These are phyloP conservation scores for Gynandropsis gynandra DNA, from an alignment of 345 rosid genomes.

Conservation along the genomic window DNA sequence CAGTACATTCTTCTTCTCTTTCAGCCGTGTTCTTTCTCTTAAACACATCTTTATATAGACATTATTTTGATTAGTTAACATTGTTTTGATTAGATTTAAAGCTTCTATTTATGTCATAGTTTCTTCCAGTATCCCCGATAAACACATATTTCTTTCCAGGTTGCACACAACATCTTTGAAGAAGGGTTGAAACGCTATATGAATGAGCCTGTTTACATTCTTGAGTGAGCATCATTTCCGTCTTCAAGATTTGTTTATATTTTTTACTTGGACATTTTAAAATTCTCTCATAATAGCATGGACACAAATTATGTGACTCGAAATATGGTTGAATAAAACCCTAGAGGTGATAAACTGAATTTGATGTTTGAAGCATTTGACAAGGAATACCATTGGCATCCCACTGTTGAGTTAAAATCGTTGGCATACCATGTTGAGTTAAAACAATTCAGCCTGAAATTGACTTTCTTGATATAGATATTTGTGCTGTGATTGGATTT, in stretches of 20 bases:
- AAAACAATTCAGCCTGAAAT: too few relatives aligned
- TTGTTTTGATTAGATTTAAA: neutral
- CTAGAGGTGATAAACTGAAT: too few relatives aligned
- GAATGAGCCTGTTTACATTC: slow-evolving; percentile 88
- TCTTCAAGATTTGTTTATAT: slow-evolving; percentile 8
- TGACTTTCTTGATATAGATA: too few relatives aligned
- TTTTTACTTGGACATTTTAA: slow-evolving; percentile 4
- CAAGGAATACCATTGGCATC: too few relatives aligned
- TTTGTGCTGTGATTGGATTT: neutral
- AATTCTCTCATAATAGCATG: neutral
- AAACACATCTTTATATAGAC: neutral
- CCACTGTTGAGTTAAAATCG: too few relatives aligned
- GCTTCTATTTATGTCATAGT: slow-evolving; percentile 11
- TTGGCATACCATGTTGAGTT: too few relatives aligned
- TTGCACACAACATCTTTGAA: slow-evolving; percentile 87
- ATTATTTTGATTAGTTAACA: neutral
- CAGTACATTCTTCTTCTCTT: too few relatives aligned
- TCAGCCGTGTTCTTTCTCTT: too few relatives aligned
- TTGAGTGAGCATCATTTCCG: slow-evolving; percentile 55
- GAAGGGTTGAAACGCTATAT: slow-evolving; percentile 84
- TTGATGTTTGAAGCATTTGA: too few relatives aligned
- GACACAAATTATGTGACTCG: slow-evolving; percentile 5
- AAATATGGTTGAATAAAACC: too few relatives aligned
- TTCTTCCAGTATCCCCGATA: neutral
- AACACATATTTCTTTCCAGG: slow-evolving; percentile 39